Evolutionary conservation across 2,329 filamentous ascomycete genomes (phyloP).

Genomic region (Ophiostoma quercus): DNA sequence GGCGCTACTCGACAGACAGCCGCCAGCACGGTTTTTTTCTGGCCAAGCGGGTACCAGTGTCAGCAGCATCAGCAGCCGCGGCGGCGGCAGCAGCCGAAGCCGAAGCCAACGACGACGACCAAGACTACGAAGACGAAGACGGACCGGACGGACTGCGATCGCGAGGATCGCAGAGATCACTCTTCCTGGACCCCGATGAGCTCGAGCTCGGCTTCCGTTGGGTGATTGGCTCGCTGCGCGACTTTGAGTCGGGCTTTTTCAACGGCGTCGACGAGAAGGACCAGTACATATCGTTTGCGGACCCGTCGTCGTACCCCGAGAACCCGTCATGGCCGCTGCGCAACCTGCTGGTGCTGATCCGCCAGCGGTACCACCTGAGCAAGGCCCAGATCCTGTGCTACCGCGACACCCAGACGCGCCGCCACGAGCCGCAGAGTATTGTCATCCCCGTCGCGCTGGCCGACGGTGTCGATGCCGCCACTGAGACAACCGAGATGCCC

Average conservation of each 20-base stretch:
- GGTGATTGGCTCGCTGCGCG: slow-evolving; percentile 68
- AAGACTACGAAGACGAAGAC: slow-evolving; percentile 34
- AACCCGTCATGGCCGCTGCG: slow-evolving; percentile 90
- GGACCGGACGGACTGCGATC: slow-evolving; percentile 16
- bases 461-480: slow-evolving; percentile 26
- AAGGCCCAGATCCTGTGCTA: slow-evolving; percentile 85
- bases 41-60: slow-evolving; percentile 63
- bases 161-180: slow-evolving; percentile 37
- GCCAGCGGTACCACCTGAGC: slow-evolving; percentile 71
- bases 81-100: slow-evolving; percentile 32
- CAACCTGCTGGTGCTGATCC: slow-evolving; percentile 79
- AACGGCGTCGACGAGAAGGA: slow-evolving; percentile 64
- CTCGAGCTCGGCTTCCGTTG: slow-evolving; percentile 62
- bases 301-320: slow-evolving; percentile 83
- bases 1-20: slow-evolving; percentile 74
- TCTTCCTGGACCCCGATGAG: slow-evolving; percentile 47
- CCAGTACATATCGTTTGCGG: slow-evolving; percentile 78
- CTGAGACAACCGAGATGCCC: slow-evolving; percentile 56
- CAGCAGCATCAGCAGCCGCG: slow-evolving; percentile 30
- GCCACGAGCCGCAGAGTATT: slow-evolving; percentile 76
- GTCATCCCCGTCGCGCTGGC: slow-evolving; percentile 64
- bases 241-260: slow-evolving; percentile 87
- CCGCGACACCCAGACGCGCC: slow-evolving; percentile 69
- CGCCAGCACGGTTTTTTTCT: slow-evolving; percentile 93
- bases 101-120: slow-evolving; percentile 28